phyloP scores from a whole-genome alignment of 176 grass and related monocot genomes.

The Musa schizocarpa region DNA sequence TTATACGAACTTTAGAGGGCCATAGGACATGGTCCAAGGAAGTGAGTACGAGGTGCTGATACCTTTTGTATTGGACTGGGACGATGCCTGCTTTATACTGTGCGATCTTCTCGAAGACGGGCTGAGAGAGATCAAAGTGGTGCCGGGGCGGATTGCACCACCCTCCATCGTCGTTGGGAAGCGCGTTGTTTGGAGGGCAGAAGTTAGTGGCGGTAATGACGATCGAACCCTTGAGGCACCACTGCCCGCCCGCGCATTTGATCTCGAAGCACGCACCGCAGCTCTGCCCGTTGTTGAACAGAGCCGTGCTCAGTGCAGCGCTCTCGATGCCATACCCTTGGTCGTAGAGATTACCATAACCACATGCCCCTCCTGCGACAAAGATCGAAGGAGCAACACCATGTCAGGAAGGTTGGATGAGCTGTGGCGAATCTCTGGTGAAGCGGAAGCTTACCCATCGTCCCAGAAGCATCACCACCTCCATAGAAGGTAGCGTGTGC shows the following conservation, averaged over 20 bases:
- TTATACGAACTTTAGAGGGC: neutral
- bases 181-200: conserved; percentile 18
- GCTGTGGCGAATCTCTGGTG: neutral
- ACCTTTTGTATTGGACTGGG: conserved; percentile 13
- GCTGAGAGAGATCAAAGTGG: conserved; percentile 19
- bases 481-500: conserved; percentile 22
- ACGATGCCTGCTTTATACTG: conserved; percentile 22
- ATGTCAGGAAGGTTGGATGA: neutral
- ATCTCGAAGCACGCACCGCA: conserved; percentile 22
- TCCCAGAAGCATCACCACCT: conserved; percentile 23
- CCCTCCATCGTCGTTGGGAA: conserved; percentile 2
- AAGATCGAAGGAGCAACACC: neutral
- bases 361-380: conserved; percentile 14
- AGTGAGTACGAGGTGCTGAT: neutral
- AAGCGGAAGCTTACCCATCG: conserved; percentile 1
- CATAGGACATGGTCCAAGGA: neutral
- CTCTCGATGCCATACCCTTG: conserved; percentile 10
- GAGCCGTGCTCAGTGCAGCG: conserved; percentile 14
- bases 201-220: conserved; percentile 14
- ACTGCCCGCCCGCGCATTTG: neutral
- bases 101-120: conserved; percentile 12
- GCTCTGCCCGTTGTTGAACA: conserved; percentile 12
- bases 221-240: conserved; percentile 11
- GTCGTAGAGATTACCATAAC: conserved; percentile 19
- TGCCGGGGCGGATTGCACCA: conserved; percentile 19